These are phyloP conservation scores for Clarkia xantiana DNA, from an alignment of 345 rosid species.

Conservation along the genomic window DNA sequence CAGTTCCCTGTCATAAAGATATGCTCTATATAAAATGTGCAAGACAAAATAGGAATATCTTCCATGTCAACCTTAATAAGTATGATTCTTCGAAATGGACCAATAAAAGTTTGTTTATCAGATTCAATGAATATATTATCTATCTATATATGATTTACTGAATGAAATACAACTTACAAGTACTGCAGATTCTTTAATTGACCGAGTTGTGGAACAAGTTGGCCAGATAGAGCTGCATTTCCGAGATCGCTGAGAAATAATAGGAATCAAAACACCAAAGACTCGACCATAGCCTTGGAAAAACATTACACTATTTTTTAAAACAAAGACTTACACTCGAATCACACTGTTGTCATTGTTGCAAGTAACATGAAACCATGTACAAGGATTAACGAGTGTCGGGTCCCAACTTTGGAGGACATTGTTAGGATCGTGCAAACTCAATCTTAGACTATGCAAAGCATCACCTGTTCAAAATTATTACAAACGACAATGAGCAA, in stretches of 20 bases:
- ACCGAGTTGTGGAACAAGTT: constrained; percentile 85
- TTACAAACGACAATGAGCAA: too few species aligned
- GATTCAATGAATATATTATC: not conserved
- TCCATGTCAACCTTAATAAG: not conserved
- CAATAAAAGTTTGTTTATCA: not conserved
- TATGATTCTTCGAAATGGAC: not conserved
- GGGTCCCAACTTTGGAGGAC: constrained; percentile 99
- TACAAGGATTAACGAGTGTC: constrained; percentile 91
- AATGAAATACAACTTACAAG: constrained; percentile 37
- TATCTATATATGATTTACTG: not conserved
- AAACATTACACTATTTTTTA: not conserved
- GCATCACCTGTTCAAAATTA: constrained; percentile 70
- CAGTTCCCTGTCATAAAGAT: constrained; percentile 58
- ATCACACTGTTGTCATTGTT: constrained; percentile 91
- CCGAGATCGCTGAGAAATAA: constrained; percentile 62
- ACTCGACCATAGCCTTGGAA: not conserved
- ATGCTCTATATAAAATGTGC: not conserved
- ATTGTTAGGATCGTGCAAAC: constrained; percentile 70
- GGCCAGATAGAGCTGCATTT: constrained; percentile 91
- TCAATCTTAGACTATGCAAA: constrained; percentile 64
- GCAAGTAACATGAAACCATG: constrained; percentile 96
- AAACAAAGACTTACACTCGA: constrained; percentile 51
- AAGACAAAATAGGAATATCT: not conserved
- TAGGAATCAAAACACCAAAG: constrained; percentile 2
- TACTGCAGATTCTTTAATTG: constrained; percentile 87